Percentiles rank a stretch among this genome's conserved stretches.
These are phyloP conservation scores for Verticillium zaregamsianum DNA, from an alignment of 2,329 filamentous ascomycete genomes.

Conservation along the genomic window DNA sequence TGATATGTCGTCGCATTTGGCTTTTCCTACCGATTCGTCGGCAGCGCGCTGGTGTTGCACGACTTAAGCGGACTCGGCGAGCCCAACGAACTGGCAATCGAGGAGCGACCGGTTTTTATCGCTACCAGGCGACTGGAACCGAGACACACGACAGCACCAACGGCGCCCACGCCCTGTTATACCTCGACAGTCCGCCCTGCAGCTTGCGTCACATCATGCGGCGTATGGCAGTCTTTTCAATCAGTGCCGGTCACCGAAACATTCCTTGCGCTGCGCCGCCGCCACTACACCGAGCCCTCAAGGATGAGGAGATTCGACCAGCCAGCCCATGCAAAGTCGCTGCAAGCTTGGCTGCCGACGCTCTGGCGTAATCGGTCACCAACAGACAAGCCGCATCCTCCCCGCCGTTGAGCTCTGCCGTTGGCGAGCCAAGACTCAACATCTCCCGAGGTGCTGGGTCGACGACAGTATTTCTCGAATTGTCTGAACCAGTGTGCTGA, in stretches of 20 bases:
- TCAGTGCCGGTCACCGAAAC: background rate
- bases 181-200: background rate
- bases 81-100: background rate
- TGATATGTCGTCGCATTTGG: background rate
- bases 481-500: background rate
- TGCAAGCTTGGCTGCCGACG: background rate
- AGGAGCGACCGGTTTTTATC: background rate
- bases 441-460: background rate
- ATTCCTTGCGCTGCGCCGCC: background rate
- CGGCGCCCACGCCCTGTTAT: background rate
- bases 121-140: background rate
- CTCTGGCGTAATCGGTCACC: background rate
- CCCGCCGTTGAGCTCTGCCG: background rate
- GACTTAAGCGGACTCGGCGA: background rate
- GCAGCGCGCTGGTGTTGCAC: background rate
- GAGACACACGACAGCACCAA: background rate
- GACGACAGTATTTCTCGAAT: background rate
- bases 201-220: background rate
- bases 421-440: background rate
- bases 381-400: background rate
- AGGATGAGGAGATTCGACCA: background rate
- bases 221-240: background rate
- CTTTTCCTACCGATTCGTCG: background rate
- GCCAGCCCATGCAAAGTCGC: background rate
- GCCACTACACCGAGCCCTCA: background rate